Evolutionary conservation across 1,284 basidiomycete species (phyloP).

Genomic region (Earliella scabrosa): DNA sequence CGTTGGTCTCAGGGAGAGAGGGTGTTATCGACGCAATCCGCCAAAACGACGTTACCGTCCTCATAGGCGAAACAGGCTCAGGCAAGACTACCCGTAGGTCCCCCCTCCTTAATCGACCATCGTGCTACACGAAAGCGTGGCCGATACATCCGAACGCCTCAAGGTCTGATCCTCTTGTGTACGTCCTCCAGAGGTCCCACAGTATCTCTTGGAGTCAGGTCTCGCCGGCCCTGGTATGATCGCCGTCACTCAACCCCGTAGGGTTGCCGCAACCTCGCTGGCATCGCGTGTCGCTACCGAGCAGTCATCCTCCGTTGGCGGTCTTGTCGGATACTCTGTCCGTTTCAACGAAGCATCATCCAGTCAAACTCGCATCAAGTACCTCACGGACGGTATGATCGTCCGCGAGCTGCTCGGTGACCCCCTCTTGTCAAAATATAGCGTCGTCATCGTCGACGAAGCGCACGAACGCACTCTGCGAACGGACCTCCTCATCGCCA

Average conservation of each 20-base stretch:
- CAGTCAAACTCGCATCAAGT: slow-evolving; percentile 84
- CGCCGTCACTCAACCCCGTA: slow-evolving; percentile 91
- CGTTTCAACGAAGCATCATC: slow-evolving; percentile 90
- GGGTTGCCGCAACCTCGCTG: slow-evolving; percentile 93
- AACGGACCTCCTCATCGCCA: slow-evolving; percentile 93
- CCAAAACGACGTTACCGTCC: slow-evolving; percentile 86
- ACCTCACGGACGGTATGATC: slow-evolving; percentile 97
- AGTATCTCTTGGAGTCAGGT: slow-evolving; percentile 83
- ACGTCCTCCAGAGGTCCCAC: slow-evolving; percentile 74
- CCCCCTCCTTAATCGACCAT: no score
- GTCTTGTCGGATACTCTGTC: slow-evolving; percentile 90
- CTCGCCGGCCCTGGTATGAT: slow-evolving; percentile 70
- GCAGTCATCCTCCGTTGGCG: slow-evolving; percentile 72
- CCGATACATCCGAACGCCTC: no score
- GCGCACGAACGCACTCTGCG: slow-evolving; percentile 96
- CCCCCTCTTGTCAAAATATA: slow-evolving; percentile 81
- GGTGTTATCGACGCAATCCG: slow-evolving; percentile 77
- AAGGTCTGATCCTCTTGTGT: not conserved
- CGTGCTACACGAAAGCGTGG: no score
- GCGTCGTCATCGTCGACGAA: slow-evolving; percentile 93
- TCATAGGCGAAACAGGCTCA: slow-evolving; percentile 96
- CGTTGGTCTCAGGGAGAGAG: slow-evolving; percentile 61
- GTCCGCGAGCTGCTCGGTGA: slow-evolving; percentile 88
- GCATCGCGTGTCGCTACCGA: slow-evolving; percentile 90
- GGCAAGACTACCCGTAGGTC: slow-evolving; percentile 95